A percentile compares a stretch with the other conserved stretches of the same genome.
Conservation (phyloP, 352 stramenopile genomes). For the Pythium phragmiticola region DNA sequence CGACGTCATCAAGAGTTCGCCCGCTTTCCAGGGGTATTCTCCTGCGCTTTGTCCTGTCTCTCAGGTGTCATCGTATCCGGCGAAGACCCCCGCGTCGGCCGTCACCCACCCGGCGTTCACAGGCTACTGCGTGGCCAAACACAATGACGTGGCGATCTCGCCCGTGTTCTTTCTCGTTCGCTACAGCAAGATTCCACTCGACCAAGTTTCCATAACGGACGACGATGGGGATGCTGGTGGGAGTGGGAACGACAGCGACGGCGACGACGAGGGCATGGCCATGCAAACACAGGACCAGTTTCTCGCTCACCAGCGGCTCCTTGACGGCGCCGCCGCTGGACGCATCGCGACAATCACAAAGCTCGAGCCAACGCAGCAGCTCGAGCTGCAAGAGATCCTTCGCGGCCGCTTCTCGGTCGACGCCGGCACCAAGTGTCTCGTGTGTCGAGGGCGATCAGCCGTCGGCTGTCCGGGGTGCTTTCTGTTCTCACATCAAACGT, state of each 20-base stretch:
- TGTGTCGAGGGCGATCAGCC: conserved; percentile 37
- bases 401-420: conserved; percentile 25
- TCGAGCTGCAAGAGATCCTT: conserved; percentile 37
- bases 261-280: conserved; percentile 16
- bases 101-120: conserved; percentile 57
- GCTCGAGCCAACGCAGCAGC: conserved; percentile 28
- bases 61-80: conserved; percentile 22
- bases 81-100: conserved; percentile 16
- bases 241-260: conserved; percentile 28
- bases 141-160: conserved; percentile 49
- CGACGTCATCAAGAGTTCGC: conserved; percentile 29
- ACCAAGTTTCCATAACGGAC: conserved; percentile 38
- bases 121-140: conserved; percentile 46
- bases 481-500: conserved; percentile 44
- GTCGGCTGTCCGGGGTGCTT: conserved; percentile 71
- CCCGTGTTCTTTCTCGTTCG: conserved; percentile 63
- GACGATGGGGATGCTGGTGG: conserved; percentile 2
- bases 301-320: conserved; percentile 23
- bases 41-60: conserved; percentile 42
- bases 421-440: conserved; percentile 11
- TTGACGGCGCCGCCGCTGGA: neutral
- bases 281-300: conserved; percentile 27
- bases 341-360: conserved; percentile 23
- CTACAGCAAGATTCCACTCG: conserved; percentile 61
- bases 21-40: conserved; percentile 59